Base-by-base conservation (phyloP, 2,329 filamentous ascomycete species). In the Alternaria panax region DNA sequence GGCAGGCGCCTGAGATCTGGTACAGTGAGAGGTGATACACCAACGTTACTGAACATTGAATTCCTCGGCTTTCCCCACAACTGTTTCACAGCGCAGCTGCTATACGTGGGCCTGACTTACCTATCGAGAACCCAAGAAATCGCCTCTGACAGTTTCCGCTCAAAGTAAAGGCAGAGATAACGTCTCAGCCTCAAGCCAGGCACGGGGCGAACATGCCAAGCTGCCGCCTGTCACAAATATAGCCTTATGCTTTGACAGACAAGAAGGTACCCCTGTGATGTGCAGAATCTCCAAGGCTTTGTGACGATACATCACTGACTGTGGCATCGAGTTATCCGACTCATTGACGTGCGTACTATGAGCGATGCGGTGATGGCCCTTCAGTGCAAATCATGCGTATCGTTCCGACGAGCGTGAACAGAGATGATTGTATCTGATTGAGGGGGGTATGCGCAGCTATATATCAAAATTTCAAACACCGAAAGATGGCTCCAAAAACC, bases 371-470 rank as follows among this genome's bases (percentile, higher is more conserved):
- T n/a, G n/a, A n/a, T n/a, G n/a, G n/a, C n/a, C n/a, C n/a, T n/a
- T n/a, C n/a, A n/a, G n/a, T n/a, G n/a, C n/a, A n/a, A n/a, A n/a
- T n/a, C n/a, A n/a, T n/a, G n/a, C n/a, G n/a, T n/a, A n/a, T n/a
- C n/a, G n/a, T n/a, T n/a, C n/a, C n/a, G n/a, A n/a, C n/a, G n/a
- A n/a, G n/a, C n/a, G n/a, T 18, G 18, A n/a, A 14, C 32, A 34
- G 20, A 16, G 0, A 34, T 7, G 12, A n/a, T 75, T 85, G 16
- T 58, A 25, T 54, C 18, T 22, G 28, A 47, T 32, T 24, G 50
- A 58, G 50, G 36, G 51, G 56, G 56, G 56, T 55, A 59, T 59
- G 56, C 30, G 51, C 56, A 42, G 34, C 30, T 30, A 50, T 22
- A 16, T 50, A 16, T 38, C 28, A 20, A 11, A 36, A 9, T 16